Evolutionary conservation across 2,329 filamentous ascomycete genomes (phyloP).

Genomic region (Onygenales sp.): DNA sequence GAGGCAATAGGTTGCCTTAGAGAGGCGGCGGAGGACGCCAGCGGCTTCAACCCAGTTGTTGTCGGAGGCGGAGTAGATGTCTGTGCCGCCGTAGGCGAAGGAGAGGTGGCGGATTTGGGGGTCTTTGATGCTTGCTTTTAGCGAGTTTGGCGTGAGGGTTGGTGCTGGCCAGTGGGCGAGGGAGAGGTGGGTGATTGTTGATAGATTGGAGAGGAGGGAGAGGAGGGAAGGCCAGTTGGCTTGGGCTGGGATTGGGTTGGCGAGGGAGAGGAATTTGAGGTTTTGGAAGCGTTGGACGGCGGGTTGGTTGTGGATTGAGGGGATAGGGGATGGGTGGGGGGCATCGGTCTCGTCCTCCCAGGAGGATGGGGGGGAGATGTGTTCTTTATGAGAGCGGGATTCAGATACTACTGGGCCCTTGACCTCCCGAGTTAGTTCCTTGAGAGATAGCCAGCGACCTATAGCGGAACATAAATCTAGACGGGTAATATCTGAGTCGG

Average conservation of each 20-base stretch:
- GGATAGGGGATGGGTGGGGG: conserved; percentile 1
- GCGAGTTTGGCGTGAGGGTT: conserved; percentile 46
- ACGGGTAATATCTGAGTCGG: conserved; percentile 36
- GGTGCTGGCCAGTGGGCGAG: conserved; percentile 54
- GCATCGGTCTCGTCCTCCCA: conserved; percentile 29
- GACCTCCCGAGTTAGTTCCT: conserved; percentile 38
- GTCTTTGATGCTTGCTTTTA: conserved; percentile 34
- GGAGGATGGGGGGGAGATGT: conserved; percentile 21
- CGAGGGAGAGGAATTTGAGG: conserved; percentile 50
- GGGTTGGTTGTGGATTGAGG: conserved; percentile 11
- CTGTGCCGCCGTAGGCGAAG: conserved; percentile 41
- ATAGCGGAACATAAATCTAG: conserved; percentile 46
- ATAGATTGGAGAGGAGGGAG: conserved; percentile 41
- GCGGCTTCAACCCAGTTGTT: conserved; percentile 48
- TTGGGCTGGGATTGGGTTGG: conserved; percentile 34
- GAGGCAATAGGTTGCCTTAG: conserved; percentile 47
- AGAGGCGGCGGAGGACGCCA: conserved; percentile 47
- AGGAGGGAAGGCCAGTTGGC: conserved; percentile 49
- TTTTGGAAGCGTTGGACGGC: conserved; percentile 36
- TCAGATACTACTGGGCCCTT: conserved; percentile 14
- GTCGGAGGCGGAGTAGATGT: conserved; percentile 44
- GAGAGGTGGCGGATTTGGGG: conserved; percentile 29
- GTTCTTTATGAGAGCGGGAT: background rate
- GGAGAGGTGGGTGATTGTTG: conserved; percentile 53
- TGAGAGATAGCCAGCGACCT: conserved; percentile 40